Evolutionary conservation across 1,284 basidiomycete species (phyloP).

Genomic region (Exobasidium cylindrosporum): DNA sequence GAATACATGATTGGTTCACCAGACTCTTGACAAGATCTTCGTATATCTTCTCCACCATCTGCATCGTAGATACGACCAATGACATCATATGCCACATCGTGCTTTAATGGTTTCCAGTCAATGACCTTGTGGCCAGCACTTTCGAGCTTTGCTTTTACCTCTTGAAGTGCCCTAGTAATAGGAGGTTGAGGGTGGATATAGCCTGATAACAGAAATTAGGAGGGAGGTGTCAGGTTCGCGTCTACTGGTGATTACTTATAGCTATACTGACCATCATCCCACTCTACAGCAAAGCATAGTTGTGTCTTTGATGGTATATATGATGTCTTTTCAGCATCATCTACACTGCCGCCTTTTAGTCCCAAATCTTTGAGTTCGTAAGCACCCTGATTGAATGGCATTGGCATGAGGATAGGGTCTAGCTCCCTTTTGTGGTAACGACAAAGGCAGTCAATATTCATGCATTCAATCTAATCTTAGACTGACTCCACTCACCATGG

Average conservation of each 20-base stretch:
- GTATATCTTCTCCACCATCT: constrained; percentile 44
- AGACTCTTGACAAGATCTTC: constrained; percentile 25
- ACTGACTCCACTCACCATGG: constrained; percentile 31
- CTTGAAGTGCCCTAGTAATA: constrained; percentile 65
- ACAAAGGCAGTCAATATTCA: neutral
- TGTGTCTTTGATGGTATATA: neutral
- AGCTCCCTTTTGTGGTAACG: constrained; percentile 5
- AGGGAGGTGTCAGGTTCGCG: constrained; percentile 60
- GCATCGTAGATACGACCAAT: constrained; percentile 28
- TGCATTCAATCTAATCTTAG: no score
- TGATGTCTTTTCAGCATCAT: constrained; percentile 7
- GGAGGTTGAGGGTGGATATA: constrained; percentile 69
- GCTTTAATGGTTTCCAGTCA: constrained; percentile 19
- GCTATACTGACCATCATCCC: constrained; percentile 29
- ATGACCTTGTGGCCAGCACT: constrained; percentile 66
- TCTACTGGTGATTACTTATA: constrained; percentile 9
- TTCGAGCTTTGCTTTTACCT: constrained; percentile 62
- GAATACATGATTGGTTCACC: constrained; percentile 35
- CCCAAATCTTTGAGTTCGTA: constrained; percentile 23
- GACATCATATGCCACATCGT: neutral
- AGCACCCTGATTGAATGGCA: constrained; percentile 29
- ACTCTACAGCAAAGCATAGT: constrained; percentile 28
- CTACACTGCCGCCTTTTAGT: constrained; percentile 18
- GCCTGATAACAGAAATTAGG: constrained; percentile 66
- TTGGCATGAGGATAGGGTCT: constrained; percentile 13